Conservation (phyloP, 73 alveolate genomes). For the Diophrys appendiculata region DNA sequence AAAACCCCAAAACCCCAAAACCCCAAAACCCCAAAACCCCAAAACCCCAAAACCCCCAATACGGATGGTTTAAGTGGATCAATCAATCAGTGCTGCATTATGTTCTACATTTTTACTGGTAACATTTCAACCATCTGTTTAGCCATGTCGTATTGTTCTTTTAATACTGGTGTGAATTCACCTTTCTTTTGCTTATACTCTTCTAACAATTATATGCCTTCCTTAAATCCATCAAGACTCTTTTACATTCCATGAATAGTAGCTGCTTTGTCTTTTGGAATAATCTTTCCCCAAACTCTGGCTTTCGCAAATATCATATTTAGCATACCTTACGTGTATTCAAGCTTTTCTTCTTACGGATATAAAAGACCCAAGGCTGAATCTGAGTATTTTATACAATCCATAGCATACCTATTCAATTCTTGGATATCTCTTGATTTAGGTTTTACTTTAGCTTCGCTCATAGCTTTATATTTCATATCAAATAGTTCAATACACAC, state of each 20-base stretch:
- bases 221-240: not conserved
- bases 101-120: conserved; percentile 67
- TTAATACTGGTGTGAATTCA: not conserved
- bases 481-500: conserved; percentile 89
- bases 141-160: conserved; percentile 74
- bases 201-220: not conserved
- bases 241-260: not conserved
- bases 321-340: not conserved
- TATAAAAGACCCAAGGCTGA: not conserved
- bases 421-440: conserved; percentile 9
- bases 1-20: too few relatives aligned
- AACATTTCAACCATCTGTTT: conserved; percentile 84
- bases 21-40: too few relatives aligned
- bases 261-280: not conserved
- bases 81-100: not conserved
- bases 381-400: not conserved
- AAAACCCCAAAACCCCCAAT: too few relatives aligned
- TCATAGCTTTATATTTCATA: conserved; percentile 71
- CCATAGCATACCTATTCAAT: not conserved
- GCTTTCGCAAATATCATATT: not conserved
- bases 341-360: not conserved
- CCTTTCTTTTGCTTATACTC: not conserved
- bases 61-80: too few relatives aligned
- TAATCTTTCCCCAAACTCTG: not conserved
- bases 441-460: conserved; percentile 65